A percentile compares a stretch with the other conserved stretches of the same genome.
Evolutionary conservation across 306 rosid species (phyloP).

Genomic region (Trifolium pratense): DNA sequence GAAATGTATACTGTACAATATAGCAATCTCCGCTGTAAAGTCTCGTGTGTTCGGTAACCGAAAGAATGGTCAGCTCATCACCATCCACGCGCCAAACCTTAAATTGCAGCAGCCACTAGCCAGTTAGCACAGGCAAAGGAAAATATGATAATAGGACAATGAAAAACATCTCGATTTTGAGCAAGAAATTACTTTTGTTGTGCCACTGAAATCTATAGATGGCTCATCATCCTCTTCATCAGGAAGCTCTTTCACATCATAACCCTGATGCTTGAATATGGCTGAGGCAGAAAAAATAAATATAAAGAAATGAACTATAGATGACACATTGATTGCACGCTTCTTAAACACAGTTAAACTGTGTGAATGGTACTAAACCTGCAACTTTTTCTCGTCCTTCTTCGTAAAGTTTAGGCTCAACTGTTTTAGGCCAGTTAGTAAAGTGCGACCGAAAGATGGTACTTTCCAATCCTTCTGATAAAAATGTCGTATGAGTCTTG

Average conservation of each 20-base stretch:
- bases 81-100: slow-evolving; percentile 94
- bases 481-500: slow-evolving; percentile 65
- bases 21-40: slow-evolving; percentile 91
- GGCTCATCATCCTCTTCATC: slow-evolving; percentile 65
- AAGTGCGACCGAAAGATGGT: slow-evolving; percentile 68
- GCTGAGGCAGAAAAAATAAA: slow-evolving; percentile 58
- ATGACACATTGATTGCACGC: slow-evolving; percentile 10
- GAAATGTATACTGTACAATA: slow-evolving; percentile 71
- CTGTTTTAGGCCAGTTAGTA: slow-evolving; percentile 76
- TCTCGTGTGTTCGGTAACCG: slow-evolving; percentile 62
- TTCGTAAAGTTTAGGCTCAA: slow-evolving; percentile 79
- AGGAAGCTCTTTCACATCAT: slow-evolving; percentile 90
- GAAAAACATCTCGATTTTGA: slow-evolving; percentile 13
- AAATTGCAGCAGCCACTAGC: slow-evolving; percentile 37
- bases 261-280: slow-evolving; percentile 98
- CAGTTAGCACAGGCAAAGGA: slow-evolving; percentile 38
- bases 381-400: slow-evolving; percentile 98
- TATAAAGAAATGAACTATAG: slow-evolving; percentile 35
- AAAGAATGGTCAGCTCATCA: slow-evolving; percentile 61
- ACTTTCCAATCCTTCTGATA: slow-evolving; percentile 91
- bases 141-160: neutral
- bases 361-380: slow-evolving; percentile 59
- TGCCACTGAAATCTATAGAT: slow-evolving; percentile 71
- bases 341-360: slow-evolving; percentile 32
- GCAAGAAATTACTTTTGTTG: slow-evolving; percentile 66